Evolutionary conservation across 139 green algal species (phyloP).

Genomic region (Chlamydomonas schloesseri): DNA sequence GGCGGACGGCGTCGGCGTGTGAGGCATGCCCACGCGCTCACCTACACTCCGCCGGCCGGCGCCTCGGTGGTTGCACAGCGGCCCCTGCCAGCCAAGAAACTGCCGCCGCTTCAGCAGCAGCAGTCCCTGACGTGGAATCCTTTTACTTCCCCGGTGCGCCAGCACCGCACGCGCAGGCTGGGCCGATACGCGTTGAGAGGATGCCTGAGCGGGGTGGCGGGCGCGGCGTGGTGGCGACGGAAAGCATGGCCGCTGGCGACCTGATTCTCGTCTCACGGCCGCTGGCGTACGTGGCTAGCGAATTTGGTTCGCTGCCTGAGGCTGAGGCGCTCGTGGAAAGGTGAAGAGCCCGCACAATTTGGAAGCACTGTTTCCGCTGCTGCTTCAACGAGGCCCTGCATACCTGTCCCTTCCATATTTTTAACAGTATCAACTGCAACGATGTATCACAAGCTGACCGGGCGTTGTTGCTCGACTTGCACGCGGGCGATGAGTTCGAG

Average conservation of each 20-base stretch:
- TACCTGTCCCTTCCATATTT: too few species aligned
- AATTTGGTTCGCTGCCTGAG: not conserved
- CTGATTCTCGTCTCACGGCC: constrained; percentile 8
- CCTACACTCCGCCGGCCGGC: too few species aligned
- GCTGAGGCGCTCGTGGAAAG: not conserved
- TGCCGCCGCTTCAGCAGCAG: too few species aligned
- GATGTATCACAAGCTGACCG: not conserved
- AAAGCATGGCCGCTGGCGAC: not conserved
- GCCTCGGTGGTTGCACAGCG: too few species aligned
- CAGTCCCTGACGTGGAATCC: too few species aligned
- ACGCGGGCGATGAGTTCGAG: not conserved
- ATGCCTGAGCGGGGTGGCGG: not conserved
- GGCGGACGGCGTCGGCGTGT: too few species aligned
- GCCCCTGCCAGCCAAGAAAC: too few species aligned
- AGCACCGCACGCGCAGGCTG: too few species aligned
- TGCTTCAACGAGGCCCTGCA: not conserved
- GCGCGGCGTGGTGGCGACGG: not conserved
- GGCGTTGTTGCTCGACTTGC: not conserved
- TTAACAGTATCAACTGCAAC: too few species aligned
- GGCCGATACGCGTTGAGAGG: not conserved
- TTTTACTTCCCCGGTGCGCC: too few species aligned
- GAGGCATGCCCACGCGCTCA: too few species aligned
- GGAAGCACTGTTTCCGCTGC: too few species aligned
- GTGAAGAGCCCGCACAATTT: not conserved
- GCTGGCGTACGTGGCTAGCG: not conserved